Evolutionary conservation across 2,329 filamentous ascomycete genomes (phyloP), one percentile per base, ranked within the genome.

Genomic region (Cladophialophora chaetospira): DNA sequence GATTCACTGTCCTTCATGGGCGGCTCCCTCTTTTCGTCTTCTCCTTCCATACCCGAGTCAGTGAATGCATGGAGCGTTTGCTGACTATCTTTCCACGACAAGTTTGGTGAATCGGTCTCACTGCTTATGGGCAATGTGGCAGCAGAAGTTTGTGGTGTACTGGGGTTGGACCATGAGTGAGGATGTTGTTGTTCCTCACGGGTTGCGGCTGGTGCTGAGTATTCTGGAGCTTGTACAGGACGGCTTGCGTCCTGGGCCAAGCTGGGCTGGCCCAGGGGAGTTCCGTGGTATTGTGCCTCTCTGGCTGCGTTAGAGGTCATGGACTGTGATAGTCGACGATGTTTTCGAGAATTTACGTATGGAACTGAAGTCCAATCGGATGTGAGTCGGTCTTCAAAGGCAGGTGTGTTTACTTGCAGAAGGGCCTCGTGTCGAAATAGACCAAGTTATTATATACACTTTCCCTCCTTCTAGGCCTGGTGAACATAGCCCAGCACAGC

Each of bases 231-330:
- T 26, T 19, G 46, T 9, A 28, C n/a, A 33, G 25, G 31, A 53
- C 47, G 60, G 57, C 51, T 62, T 62, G 50, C 60, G 42, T 62
- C 57, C 50, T 55, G 57, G 51, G 40, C 38, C 46, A 33, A 10
- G 23, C 50, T 35, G 9, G 6, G 8, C 17, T 42, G 35, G 17
- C 35, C 36, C 60, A 53, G 53, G 56, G 60, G 50, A 60, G 60
- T 58, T 62, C 60, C 60, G 60, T 50, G 49, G 26, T 25, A 10
- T 50, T 52, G 38, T 35, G 46, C 28, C 50, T 58, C 52, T 38
- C 35, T 50, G 23, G 35, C 17, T 26, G 40, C 33, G n/a, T 46
- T n/a, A 44, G 57, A 55, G 40, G 54, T 60, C 60, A 62, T 62
- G 40, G 53, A 60, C 53, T 46, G 42, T 25, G 15, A 25, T 15